Base-by-base conservation (phyloP, 345 rosid species). In the Microcos paniculata region DNA sequence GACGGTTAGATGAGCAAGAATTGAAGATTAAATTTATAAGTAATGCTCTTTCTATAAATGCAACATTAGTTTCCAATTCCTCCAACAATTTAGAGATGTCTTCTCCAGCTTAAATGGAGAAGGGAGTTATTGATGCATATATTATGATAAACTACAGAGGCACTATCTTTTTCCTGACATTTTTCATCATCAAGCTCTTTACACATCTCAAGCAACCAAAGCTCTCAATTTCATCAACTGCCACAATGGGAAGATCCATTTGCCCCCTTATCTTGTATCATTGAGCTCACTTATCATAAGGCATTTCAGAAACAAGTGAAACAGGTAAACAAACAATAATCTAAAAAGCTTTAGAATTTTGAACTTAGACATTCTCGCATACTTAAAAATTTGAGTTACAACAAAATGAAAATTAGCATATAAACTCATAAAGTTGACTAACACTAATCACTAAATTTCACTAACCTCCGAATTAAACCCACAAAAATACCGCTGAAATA, bases 391-490 rank as follows among this genome's bases (percentile, higher is more conserved):
- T 46, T 73, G 58, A 73, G 59, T 62, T 73, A 46, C 58, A 62
- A 45, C 46, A 61, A 5, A n/a, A n/a, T n/a, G n/a, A 63, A 75
- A 35, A 55, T 23, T 53, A 35, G 64, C 33, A 33, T 3, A 63
- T 19, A 49, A 51, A 62, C 48, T 62, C 70, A n/a, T 35, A 23
- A 52, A 28, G 33, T 49, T 53, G 24, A 38, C 28, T 33, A 52
- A 14, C 42, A 45, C 38, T 21, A 31, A 30, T 61, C 24, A 73
- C 69, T 46, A 31, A 61, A 45, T 43, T 62, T 45, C 4, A 75
- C 72, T 66, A 65, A 75, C 65, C 78, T 75, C 56, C n/a, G 18
- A 53, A 64, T 19, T 49, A 52, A 64, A 35, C n/a, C n/a, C 52
- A 58, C 58, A 61, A 61, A 67, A 72, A 40, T 38, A 58, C 9